Percentiles rank a stretch among this genome's conserved stretches.
phyloP scores from a whole-genome alignment of 176 grass and related monocot species.

The Paspalum notatum region DNA sequence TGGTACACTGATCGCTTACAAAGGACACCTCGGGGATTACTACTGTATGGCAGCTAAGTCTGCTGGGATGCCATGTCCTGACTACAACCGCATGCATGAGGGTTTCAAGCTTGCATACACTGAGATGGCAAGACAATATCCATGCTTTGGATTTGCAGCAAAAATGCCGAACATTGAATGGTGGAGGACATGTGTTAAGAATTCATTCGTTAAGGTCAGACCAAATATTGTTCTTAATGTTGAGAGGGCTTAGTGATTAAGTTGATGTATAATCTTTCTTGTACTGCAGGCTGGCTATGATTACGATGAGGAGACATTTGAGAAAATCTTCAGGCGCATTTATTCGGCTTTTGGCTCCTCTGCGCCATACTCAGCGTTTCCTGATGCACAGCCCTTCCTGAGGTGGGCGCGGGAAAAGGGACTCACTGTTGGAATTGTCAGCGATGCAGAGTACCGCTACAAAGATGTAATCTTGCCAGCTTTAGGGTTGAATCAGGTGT shows the following conservation, averaged over 20 bases:
- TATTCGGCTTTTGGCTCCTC: conserved; percentile 94
- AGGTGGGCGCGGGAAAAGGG: conserved; percentile 71
- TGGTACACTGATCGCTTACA: conserved; percentile 93
- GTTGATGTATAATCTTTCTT: conserved; percentile 11
- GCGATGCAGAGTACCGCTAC: conserved; percentile 95
- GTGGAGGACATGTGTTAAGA: conserved; percentile 94
- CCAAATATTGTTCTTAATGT: neutral
- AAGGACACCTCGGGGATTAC: conserved; percentile 97
- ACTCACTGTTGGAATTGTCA: conserved; percentile 81
- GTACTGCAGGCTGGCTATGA: conserved; percentile 85
- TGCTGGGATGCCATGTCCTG: conserved; percentile 86
- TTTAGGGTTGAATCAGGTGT: conserved; percentile 70
- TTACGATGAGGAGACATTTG: conserved; percentile 93
- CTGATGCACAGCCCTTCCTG: conserved; percentile 81
- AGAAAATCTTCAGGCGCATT: conserved; percentile 89
- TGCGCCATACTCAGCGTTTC: conserved; percentile 78
- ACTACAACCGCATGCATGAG: conserved; percentile 92
- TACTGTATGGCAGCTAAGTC: conserved; percentile 98
- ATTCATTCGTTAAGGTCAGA: conserved; percentile 78
- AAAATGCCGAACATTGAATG: conserved; percentile 85
- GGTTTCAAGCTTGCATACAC: conserved; percentile 89
- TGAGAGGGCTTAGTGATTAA: neutral
- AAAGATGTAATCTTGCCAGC: conserved; percentile 89
- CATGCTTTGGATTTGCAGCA: conserved; percentile 85
- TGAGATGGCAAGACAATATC: conserved; percentile 79